Percentiles rank a stretch among this genome's conserved stretches.
These are phyloP conservation scores for Citrullus colocynthis DNA, from an alignment of 306 rosid species.

Conservation along the genomic window DNA sequence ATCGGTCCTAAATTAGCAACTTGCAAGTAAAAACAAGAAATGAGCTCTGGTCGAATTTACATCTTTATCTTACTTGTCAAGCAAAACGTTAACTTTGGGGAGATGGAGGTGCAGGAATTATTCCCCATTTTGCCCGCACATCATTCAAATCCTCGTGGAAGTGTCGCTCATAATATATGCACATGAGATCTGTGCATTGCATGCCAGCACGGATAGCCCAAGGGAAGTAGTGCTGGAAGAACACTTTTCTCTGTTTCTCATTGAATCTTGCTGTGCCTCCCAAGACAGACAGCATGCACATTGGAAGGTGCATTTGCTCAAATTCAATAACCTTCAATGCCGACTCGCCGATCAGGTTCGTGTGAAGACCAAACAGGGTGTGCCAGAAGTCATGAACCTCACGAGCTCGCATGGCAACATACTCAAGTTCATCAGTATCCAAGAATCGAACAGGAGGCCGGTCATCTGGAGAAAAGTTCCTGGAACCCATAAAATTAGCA, in stretches of 20 bases:
- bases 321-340: conserved; percentile 83
- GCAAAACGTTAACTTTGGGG: conserved; percentile 23
- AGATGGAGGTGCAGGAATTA: conserved; percentile 49
- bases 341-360: conserved; percentile 85
- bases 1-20: background rate
- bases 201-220: conserved; percentile 82
- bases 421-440: conserved; percentile 75
- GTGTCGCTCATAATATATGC: conserved; percentile 70
- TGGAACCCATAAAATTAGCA: conserved; percentile 91
- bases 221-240: conserved; percentile 74
- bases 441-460: conserved; percentile 86
- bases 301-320: conserved; percentile 81
- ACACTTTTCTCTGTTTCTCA: conserved; percentile 62
- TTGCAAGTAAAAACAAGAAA: background rate
- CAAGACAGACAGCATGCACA: conserved; percentile 57
- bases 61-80: background rate
- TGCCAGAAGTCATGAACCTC: conserved; percentile 98
- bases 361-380: conserved; percentile 72
- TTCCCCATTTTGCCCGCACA: conserved; percentile 61
- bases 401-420: conserved; percentile 79
- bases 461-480: conserved; percentile 92
- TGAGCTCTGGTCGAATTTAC: background rate
- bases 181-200: conserved; percentile 75
- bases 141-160: conserved; percentile 74
- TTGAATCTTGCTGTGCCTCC: conserved; percentile 71